phyloP scores from a whole-genome alignment of 768 basidiomycete genomes.

The Gloeopeniophorella convolvens region DNA sequence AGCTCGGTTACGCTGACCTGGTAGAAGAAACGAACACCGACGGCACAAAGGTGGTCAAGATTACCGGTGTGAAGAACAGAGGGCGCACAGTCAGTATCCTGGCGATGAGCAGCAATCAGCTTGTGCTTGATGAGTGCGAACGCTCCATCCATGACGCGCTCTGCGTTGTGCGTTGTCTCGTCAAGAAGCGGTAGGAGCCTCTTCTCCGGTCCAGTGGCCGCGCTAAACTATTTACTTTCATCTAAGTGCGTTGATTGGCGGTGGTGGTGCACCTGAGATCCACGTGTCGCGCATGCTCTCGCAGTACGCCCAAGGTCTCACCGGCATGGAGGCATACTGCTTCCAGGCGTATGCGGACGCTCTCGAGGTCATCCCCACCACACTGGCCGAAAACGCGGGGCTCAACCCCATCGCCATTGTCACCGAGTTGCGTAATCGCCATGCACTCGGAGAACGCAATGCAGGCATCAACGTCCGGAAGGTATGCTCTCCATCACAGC shows the following conservation, averaged over 20 bases:
- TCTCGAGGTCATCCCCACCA: slow-evolving; percentile 95
- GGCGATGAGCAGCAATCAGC: slow-evolving; percentile 86
- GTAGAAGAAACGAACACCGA: slow-evolving; percentile 81
- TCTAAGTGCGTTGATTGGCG: slow-evolving; percentile 81
- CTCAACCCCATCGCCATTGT: slow-evolving; percentile 97
- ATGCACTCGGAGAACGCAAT: slow-evolving; percentile 88
- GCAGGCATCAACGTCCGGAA: slow-evolving; percentile 99
- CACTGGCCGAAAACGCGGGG: slow-evolving; percentile 96
- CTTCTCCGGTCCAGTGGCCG: neutral
- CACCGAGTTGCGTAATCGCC: slow-evolving; percentile 94
- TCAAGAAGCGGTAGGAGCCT: slow-evolving; percentile 83
- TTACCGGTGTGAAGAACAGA: slow-evolving; percentile 91
- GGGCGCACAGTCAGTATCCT: slow-evolving; percentile 94
- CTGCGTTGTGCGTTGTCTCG: slow-evolving; percentile 97
- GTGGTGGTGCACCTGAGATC: slow-evolving; percentile 97
- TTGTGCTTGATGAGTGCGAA: slow-evolving; percentile 96
- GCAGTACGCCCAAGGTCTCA: slow-evolving; percentile 87
- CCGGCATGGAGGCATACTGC: slow-evolving; percentile 98
- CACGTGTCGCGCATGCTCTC: slow-evolving; percentile 89
- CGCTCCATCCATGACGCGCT: slow-evolving; percentile 96
- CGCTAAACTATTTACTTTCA: neutral
- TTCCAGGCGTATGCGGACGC: slow-evolving; percentile 99
- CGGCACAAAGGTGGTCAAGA: slow-evolving; percentile 87
- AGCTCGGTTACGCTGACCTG: slow-evolving; percentile 92
- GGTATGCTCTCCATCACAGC: slow-evolving; percentile 37